Conservation (phyloP, 495 filamentous ascomycete genomes). For the Cudoniella acicularis region DNA sequence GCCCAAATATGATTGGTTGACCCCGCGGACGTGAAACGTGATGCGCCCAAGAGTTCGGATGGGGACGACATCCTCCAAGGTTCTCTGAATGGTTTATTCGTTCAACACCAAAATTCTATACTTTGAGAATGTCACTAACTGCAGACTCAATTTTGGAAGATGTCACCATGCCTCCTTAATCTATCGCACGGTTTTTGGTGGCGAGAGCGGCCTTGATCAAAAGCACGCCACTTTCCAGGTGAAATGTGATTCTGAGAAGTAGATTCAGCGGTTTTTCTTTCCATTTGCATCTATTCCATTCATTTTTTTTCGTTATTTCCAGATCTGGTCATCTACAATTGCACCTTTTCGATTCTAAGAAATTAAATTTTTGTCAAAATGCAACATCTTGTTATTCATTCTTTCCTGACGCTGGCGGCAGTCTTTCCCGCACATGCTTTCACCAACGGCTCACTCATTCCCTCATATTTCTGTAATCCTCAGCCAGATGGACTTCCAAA, state of each 20-base stretch:
- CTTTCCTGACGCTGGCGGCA: conserved; percentile 10
- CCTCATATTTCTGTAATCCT: conserved; percentile 9
- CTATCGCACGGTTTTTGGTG: neutral
- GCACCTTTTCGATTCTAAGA: neutral
- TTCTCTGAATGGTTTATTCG: neutral
- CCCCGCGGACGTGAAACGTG: neutral
- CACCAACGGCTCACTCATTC: conserved; percentile 7
- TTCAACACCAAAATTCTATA: neutral
- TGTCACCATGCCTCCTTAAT: neutral
- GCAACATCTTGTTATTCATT: conserved; percentile 5
- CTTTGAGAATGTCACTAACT: neutral
- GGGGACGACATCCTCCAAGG: neutral
- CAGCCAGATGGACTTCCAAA: conserved; percentile 2
- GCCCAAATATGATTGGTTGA: neutral
- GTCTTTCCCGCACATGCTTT: conserved; percentile 9
- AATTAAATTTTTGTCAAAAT: neutral
- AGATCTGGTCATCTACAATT: neutral
- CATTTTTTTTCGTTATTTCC: conserved; percentile 1
- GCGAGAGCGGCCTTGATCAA: neutral
- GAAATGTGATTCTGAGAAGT: neutral
- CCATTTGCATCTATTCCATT: neutral
- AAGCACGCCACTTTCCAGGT: neutral
- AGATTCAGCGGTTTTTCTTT: neutral
- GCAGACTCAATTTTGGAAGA: too few species aligned
- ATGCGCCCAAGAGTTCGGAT: neutral